Conservation (phyloP, 2,329 filamentous ascomycete genomes). For the Diplodia sapinea region DNA sequence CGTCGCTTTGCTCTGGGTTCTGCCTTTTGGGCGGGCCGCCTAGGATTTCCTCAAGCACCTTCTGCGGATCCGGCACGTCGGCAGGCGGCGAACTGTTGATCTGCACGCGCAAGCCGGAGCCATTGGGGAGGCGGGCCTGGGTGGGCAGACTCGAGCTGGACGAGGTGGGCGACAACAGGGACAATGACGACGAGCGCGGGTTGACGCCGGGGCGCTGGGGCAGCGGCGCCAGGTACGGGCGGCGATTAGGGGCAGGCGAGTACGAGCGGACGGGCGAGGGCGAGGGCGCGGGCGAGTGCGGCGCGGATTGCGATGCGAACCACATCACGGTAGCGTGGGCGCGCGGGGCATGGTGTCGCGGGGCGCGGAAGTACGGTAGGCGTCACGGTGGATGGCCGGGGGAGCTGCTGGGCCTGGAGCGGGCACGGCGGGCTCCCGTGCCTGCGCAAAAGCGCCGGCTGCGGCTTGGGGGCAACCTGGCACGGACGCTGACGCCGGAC, state of each 20-base stretch:
- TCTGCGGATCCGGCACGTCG: constrained; percentile 71
- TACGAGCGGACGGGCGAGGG: constrained; percentile 69
- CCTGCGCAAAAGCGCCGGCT: constrained; percentile 8
- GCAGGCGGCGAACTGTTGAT: constrained; percentile 55
- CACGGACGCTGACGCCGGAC: constrained; percentile 1
- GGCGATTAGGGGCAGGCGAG: constrained; percentile 73
- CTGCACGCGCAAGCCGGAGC: constrained; percentile 68
- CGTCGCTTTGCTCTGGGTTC: constrained; percentile 18
- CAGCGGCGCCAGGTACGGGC: constrained; percentile 69
- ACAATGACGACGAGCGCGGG: constrained; percentile 77
- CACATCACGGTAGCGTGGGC: constrained; percentile 66
- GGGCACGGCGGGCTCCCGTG: not conserved
- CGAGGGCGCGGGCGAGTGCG: constrained; percentile 52
- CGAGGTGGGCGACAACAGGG: constrained; percentile 74
- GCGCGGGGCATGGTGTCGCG: constrained; percentile 29
- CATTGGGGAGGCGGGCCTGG: constrained; percentile 69
- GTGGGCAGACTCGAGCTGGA: constrained; percentile 77
- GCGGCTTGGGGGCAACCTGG: constrained; percentile 8
- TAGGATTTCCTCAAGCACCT: constrained; percentile 69
- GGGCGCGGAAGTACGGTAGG: constrained; percentile 20
- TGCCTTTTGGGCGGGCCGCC: constrained; percentile 48
- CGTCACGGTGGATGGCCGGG: constrained; percentile 16
- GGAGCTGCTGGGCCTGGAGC: constrained; percentile 15
- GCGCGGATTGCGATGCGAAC: constrained; percentile 72
- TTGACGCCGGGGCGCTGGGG: constrained; percentile 71